phyloP scores from a whole-genome alignment of 768 basidiomycete genomes.

The Amanita brunnescens region DNA sequence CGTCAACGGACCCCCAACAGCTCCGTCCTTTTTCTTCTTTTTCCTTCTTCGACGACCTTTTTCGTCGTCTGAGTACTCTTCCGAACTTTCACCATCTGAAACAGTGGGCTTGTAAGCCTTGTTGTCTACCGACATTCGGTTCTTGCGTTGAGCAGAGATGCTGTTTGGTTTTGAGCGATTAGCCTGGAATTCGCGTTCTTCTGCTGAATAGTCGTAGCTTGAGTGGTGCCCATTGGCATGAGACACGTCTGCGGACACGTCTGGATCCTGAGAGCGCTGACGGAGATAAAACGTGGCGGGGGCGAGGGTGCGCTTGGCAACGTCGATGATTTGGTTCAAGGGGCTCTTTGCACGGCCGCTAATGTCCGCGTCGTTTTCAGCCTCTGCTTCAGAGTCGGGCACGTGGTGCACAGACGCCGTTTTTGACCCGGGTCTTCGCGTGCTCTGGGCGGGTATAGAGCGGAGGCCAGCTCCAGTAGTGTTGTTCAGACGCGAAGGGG shows the following conservation, averaged over 20 bases:
- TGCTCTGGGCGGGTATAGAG: slow-evolving; percentile 16
- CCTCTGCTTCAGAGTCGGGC: slow-evolving; percentile 63
- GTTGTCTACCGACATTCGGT: slow-evolving; percentile 68
- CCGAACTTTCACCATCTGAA: slow-evolving; percentile 56
- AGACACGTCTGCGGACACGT: slow-evolving; percentile 21
- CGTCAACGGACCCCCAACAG: slow-evolving; percentile 47
- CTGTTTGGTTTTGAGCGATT: slow-evolving; percentile 20
- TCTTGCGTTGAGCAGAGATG: slow-evolving; percentile 33
- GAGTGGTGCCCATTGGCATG: slow-evolving; percentile 29
- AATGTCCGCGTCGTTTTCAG: slow-evolving; percentile 22
- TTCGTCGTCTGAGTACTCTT: slow-evolving; percentile 45
- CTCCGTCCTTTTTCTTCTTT: slow-evolving; percentile 48
- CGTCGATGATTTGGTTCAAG: slow-evolving; percentile 49
- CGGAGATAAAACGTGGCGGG: slow-evolving; percentile 61
- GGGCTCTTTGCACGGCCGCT: slow-evolving; percentile 60
- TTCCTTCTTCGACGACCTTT: slow-evolving; percentile 40
- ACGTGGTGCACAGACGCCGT: slow-evolving; percentile 44
- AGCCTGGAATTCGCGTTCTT: slow-evolving; percentile 57
- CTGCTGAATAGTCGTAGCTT: slow-evolving; percentile 73
- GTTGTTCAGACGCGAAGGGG: slow-evolving; percentile 38
- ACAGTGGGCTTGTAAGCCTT: slow-evolving; percentile 68
- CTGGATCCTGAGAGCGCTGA: slow-evolving; percentile 51
- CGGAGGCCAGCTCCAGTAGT: slow-evolving; percentile 14
- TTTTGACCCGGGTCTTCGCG: slow-evolving; percentile 47
- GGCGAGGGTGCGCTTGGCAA: slow-evolving; percentile 41